Base-by-base conservation (phyloP, 129 eudicot genomes). In the Arctium lappa region DNA sequence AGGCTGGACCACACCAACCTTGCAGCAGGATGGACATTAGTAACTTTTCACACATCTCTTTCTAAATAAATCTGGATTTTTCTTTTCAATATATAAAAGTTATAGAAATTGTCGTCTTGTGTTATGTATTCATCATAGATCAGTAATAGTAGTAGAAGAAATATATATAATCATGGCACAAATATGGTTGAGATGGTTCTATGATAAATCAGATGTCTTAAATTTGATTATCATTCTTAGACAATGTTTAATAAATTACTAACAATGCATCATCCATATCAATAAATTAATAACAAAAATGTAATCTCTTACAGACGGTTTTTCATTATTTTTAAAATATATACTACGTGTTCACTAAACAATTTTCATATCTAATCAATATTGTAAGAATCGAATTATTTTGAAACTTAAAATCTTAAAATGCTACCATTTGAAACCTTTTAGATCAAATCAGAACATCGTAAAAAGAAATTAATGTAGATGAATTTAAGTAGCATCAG, bases 1-100 rank as follows among this genome's bases (percentile, higher is more conserved):
- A 62, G 37, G 40, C 40, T 73, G 87, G 83, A 83, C 78, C 82
- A 78, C 79, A 60, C 75, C 75, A 72, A 72, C 69, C 69, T 56
- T 15, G 44, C 66, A 15, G 46, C 34, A 69, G 63, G 53, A 53
- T 37, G 34, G 9, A n/a, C 9, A n/a, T 60, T 5, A 60, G n/a
- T 60, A 56, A 56, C 66, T 56, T 15, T 56, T 56, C 27, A 56
- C 27, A 56, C 27, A 56, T 56, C 4, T 56, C 66, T 56, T 56
- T 56, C 66, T 56, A 60, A 60, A 60, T 60, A 18, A 60, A 60
- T 16, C 29, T 15, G 6, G 18, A 16, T 1, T 12, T 12, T 53
- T 15, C 56, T 16, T 56, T 56, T 15, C 7, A 56, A 56, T n/a
- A 56, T 56, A 27, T 16, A 56, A 56, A 50, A 56, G 66, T 56